These are phyloP conservation scores for Moricandia arvensis DNA, from an alignment of 345 rosid species.

Conservation along the genomic window DNA sequence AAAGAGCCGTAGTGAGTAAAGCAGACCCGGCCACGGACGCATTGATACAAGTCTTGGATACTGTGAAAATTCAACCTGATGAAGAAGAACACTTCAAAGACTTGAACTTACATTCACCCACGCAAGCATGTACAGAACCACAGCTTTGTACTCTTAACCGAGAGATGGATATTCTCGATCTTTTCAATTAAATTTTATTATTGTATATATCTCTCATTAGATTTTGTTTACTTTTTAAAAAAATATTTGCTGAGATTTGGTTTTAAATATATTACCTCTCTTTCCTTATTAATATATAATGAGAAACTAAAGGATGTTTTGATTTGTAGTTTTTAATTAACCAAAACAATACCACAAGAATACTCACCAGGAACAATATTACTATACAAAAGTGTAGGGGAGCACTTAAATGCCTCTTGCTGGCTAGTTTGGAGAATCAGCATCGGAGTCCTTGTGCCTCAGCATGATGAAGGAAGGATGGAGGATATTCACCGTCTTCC, in stretches of 20 bases:
- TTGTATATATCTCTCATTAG: not conserved
- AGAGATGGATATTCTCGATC: not conserved
- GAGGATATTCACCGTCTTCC: constrained; percentile 18
- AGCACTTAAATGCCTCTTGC: not conserved
- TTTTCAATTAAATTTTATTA: not conserved
- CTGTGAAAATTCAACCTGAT: too few species aligned
- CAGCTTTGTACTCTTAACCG: not conserved
- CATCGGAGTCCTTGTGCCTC: not conserved
- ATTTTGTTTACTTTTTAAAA: not conserved
- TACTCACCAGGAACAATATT: not conserved
- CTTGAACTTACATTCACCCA: not conserved
- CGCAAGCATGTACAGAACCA: not conserved
- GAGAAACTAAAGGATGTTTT: not conserved
- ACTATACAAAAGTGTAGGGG: not conserved
- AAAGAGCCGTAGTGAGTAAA: not conserved
- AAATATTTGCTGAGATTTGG: not conserved
- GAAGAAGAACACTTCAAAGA: not conserved
- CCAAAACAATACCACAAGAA: not conserved
- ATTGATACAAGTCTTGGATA: not conserved
- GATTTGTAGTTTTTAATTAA: not conserved
- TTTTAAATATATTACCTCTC: not conserved
- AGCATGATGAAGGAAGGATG: not conserved
- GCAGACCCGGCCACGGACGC: not conserved
- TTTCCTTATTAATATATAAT: not conserved
- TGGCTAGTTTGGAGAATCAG: not conserved